phyloP scores from a whole-genome alignment of 108 stramenopile species.

The Pseudonitzschia delicatissima region DNA sequence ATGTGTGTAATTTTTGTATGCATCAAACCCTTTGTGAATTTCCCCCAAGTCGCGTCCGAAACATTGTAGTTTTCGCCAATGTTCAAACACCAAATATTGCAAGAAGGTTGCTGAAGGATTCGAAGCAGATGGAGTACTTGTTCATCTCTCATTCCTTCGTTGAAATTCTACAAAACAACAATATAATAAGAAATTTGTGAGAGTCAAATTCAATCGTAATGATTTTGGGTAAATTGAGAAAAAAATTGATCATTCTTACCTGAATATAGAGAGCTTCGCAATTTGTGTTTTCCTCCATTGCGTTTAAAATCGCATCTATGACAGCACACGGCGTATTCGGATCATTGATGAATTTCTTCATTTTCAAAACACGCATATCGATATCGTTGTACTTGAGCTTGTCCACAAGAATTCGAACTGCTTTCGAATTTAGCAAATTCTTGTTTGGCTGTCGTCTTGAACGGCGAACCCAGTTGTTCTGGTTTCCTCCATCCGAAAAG shows the following conservation, averaged over 20 bases:
- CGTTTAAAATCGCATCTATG: conserved; percentile 82
- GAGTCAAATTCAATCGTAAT: background rate
- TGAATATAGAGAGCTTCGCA: conserved; percentile 92
- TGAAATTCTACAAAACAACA: conserved; percentile 68
- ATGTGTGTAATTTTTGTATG: conserved; percentile 90
- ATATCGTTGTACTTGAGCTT: conserved; percentile 74
- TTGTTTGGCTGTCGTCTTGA: conserved; percentile 78
- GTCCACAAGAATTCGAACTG: conserved; percentile 58
- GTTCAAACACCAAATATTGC: conserved; percentile 91
- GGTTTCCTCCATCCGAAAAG: conserved; percentile 5
- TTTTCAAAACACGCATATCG: conserved; percentile 88
- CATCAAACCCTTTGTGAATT: conserved; percentile 76
- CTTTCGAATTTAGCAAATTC: conserved; percentile 54
- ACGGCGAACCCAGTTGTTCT: conserved; percentile 68
- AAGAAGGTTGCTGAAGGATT: conserved; percentile 72
- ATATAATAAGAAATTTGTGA: background rate
- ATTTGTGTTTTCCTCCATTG: conserved; percentile 85
- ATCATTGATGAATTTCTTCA: conserved; percentile 88
- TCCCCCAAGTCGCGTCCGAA: conserved; percentile 69
- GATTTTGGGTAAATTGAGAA: background rate
- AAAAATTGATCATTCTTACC: conserved; percentile 57
- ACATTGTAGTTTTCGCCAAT: conserved; percentile 94
- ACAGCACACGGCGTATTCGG: conserved; percentile 79
- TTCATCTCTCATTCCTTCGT: conserved; percentile 82
- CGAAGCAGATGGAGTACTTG: conserved; percentile 82